Evolutionary conservation across 768 basidiomycete species (phyloP).

Genomic region (Leccinum rimulosum): DNA sequence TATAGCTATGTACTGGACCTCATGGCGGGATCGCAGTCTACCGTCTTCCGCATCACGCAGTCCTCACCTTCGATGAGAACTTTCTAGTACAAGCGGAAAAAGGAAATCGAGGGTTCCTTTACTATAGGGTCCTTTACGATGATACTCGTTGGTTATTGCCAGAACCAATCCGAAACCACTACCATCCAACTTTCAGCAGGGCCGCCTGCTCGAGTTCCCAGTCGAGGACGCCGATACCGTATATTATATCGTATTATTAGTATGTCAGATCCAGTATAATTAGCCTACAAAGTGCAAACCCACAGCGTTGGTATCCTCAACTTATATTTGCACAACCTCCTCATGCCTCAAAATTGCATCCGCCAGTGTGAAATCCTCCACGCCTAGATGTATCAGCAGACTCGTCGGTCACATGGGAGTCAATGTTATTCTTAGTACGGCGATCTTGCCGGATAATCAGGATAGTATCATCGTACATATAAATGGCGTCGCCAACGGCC

Average conservation of each 20-base stretch:
- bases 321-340: neutral
- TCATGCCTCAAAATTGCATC: neutral
- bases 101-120: too few species aligned
- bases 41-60: too few species aligned
- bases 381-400: neutral
- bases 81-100: too few species aligned
- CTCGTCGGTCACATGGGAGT: neutral
- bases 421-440: neutral
- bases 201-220: too few species aligned
- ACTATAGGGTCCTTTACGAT: too few species aligned
- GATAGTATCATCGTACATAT: neutral
- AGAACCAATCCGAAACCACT: too few species aligned
- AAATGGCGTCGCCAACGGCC: neutral
- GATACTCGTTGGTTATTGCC: too few species aligned
- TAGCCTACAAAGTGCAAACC: neutral
- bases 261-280: neutral
- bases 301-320: neutral
- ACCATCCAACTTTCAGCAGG: too few species aligned
- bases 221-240: too few species aligned
- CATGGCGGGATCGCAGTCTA: too few species aligned
- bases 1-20: too few species aligned
- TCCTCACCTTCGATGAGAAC: too few species aligned
- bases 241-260: neutral
- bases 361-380: constrained; percentile 4
- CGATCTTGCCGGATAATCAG: neutral